Evolutionary conservation across 192 early-diverging fungal genomes (phyloP), one percentile per base, ranked within the genome.

Genomic region (Chytriomyces sp.): DNA sequence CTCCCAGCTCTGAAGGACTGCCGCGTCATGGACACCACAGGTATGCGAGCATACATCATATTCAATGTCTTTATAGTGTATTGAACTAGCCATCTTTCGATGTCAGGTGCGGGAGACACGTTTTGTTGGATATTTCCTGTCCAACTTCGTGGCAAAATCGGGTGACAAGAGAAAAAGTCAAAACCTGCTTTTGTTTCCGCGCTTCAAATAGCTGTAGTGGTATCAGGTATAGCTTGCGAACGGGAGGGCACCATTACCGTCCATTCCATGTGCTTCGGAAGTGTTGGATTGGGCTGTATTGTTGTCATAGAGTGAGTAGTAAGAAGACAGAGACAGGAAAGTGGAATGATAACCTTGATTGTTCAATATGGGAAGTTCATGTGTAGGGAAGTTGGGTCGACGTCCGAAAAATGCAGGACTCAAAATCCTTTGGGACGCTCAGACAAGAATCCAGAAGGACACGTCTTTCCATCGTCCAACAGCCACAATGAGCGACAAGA

Each of bases 71-170:
- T 49, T 19, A 49, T 19, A 49, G 0, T 2, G 1, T 0, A 1
- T 49, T 49, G 12, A 49, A 22, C 82, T 90, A 7, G 91, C 88
- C 39, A 90, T 91, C n/a, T n/a, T 71, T 87, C 89, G 17, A 84
- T 81, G 4, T 6, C 49, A 65, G 85, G 78, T 34, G 85, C 85
- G 3, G 77, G 75, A 32, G 81, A 79, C 70, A 74, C 70, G n/a
- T 59, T 82, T 90, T 60, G 79, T 90, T 81, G 91, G 92, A 3
- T 92, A 88, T 75, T 89, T 91, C 73, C 66, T 92, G 34, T 81
- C 86, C 3, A 70, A 81, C 7, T 78, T 90, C 32, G 76, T 85
- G 66, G 82, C 55, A 74, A 26, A 76, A 81, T 32, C 63, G 72
- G 10, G 8, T 40, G 34, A 41, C 58, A 75, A 26, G 8, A 44